Evolutionary conservation across 2,329 filamentous ascomycete species (phyloP).

Genomic region (Leptographium galeiforme): DNA sequence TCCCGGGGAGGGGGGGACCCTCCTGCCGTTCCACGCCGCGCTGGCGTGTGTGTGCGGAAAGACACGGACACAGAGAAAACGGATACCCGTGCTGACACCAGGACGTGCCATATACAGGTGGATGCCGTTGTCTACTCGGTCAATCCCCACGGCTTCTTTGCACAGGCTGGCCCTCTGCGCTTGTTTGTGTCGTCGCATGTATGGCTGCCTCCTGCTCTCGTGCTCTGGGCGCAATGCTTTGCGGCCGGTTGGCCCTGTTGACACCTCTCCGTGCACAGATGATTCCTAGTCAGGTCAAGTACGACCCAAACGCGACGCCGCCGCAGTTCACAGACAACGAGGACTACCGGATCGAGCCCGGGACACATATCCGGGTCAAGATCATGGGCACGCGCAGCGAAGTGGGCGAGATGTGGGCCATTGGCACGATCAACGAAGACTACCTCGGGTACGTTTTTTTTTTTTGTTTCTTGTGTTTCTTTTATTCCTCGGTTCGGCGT

Average conservation of each 20-base stretch:
- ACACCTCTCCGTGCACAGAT: conserved; percentile 37
- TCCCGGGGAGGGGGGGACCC: no score
- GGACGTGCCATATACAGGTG: conserved; percentile 44
- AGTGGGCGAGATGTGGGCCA: conserved; percentile 89
- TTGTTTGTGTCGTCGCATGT: conserved; percentile 76
- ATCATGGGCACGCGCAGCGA: conserved; percentile 89
- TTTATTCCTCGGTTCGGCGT: not conserved
- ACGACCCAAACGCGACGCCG: conserved; percentile 91
- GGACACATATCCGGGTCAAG: conserved; percentile 86
- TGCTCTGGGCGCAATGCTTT: not conserved
- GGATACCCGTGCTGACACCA: not conserved
- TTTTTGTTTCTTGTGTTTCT: not conserved
- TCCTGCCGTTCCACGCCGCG: not conserved
- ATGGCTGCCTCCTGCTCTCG: conserved; percentile 22
- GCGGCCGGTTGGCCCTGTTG: not conserved
- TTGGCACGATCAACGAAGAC: conserved; percentile 89
- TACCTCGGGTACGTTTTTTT: conserved; percentile 45
- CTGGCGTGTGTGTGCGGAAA: no score
- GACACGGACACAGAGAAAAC: no score
- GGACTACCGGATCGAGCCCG: conserved; percentile 85
- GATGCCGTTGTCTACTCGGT: conserved; percentile 89
- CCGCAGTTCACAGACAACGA: conserved; percentile 93
- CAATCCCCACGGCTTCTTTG: conserved; percentile 84
- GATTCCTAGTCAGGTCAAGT: conserved; percentile 85
- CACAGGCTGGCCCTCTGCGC: conserved; percentile 63